phyloP scores from a whole-genome alignment of 345 rosid genomes.

The Dipteronia sinensis region DNA sequence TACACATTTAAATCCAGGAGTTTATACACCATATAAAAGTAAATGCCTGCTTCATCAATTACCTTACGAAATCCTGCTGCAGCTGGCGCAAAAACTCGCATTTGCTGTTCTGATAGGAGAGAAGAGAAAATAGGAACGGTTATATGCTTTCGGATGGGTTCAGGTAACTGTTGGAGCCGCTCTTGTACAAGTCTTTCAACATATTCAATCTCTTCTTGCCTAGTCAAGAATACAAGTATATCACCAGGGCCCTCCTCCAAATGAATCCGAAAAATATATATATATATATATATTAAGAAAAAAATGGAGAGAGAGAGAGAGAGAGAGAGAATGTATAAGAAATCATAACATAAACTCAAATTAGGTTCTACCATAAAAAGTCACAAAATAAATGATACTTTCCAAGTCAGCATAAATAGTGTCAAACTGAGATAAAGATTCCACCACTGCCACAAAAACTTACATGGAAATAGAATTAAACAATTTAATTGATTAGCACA shows the following conservation, averaged over 20 bases:
- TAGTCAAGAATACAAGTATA: slow-evolving; percentile 89
- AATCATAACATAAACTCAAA: not conserved
- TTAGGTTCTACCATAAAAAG: slow-evolving; percentile 4
- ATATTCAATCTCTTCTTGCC: slow-evolving; percentile 95
- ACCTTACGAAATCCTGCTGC: slow-evolving; percentile 83
- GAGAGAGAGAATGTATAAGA: slow-evolving; percentile 2
- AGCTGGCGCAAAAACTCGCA: slow-evolving; percentile 74
- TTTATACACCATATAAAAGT: not conserved
- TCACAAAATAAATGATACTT: not conserved
- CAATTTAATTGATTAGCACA: not conserved
- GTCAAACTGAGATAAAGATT: not conserved
- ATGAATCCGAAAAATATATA: slow-evolving; percentile 58
- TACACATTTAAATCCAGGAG: not conserved
- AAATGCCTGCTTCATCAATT: slow-evolving; percentile 19
- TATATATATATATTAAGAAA: not conserved
- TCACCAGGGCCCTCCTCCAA: slow-evolving; percentile 82
- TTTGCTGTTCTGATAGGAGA: slow-evolving; percentile 91
- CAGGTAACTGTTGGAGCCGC: slow-evolving; percentile 62
- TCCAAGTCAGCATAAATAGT: not conserved
- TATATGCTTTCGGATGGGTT: slow-evolving; percentile 51
- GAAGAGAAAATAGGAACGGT: slow-evolving; percentile 76
- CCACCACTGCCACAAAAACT: not conserved
- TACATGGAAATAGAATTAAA: not conserved
- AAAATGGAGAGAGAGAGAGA: too few species aligned
- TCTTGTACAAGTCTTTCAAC: slow-evolving; percentile 75